These are phyloP conservation scores for Apophysomyces ossiformis DNA, from an alignment of 371 early-diverging fungal genomes.

Conservation along the genomic window DNA sequence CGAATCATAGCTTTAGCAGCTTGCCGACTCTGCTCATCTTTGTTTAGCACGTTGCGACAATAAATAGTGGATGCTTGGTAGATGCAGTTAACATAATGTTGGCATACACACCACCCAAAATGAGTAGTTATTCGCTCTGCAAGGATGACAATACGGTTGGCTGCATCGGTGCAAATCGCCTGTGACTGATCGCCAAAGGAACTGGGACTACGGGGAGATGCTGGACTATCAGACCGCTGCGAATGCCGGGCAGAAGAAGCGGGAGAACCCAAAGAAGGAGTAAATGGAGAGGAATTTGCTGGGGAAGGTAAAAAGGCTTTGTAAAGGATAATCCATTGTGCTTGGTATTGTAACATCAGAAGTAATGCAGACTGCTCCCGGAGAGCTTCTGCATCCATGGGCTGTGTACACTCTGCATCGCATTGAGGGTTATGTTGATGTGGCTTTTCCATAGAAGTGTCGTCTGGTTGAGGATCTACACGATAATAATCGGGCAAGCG, in stretches of 20 bases:
- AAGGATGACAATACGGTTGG: conserved; percentile 45
- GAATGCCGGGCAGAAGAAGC: background rate
- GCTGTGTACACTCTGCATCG: conserved; percentile 8
- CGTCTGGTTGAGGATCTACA: conserved; percentile 33
- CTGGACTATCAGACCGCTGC: conserved; percentile 13
- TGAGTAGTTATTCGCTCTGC: conserved; percentile 37
- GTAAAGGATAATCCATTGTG: conserved; percentile 50
- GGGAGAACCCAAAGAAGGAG: conserved; percentile 21
- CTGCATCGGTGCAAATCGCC: conserved; percentile 49
- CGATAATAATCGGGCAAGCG: conserved; percentile 40
- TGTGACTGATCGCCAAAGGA: conserved; percentile 36
- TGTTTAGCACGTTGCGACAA: conserved; percentile 38
- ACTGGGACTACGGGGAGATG: conserved; percentile 17
- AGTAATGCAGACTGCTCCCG: conserved; percentile 38
- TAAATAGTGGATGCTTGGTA: conserved; percentile 52
- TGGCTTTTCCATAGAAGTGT: background rate
- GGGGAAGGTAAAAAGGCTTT: conserved; percentile 40
- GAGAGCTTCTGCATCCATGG: conserved; percentile 28
- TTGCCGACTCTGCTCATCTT: conserved; percentile 23
- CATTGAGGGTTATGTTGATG: background rate
- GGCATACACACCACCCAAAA: conserved; percentile 53
- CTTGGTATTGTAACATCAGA: conserved; percentile 51
- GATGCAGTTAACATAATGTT: conserved; percentile 45
- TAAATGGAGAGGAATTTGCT: conserved; percentile 19
- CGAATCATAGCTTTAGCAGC: conserved; percentile 43